phyloP scores from a whole-genome alignment of 148 eudicot genomes.

The Spergularia bocconei region DNA sequence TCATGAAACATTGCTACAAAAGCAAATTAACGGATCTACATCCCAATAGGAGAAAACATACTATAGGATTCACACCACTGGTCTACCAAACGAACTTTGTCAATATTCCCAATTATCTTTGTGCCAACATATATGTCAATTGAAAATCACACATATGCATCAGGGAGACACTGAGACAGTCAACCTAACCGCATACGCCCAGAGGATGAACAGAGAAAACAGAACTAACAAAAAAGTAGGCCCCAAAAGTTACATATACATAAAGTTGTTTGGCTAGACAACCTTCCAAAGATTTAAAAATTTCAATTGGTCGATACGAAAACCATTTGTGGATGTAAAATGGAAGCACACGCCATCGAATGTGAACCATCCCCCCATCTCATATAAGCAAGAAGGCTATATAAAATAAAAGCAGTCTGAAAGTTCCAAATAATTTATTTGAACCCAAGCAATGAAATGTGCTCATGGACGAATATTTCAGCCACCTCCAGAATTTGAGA shows the following conservation, averaged over 20 bases:
- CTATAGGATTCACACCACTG: background rate
- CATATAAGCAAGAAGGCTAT: background rate
- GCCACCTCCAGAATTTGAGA: background rate
- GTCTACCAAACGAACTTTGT: background rate
- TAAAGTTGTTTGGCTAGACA: background rate
- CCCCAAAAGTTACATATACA: background rate
- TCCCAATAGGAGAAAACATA: conserved; percentile 2
- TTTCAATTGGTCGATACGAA: background rate
- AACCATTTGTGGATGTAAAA: background rate
- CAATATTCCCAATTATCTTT: background rate
- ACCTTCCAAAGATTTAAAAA: background rate
- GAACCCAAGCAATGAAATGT: background rate
- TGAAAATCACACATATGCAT: background rate
- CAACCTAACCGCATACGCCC: background rate
- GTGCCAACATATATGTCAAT: background rate
- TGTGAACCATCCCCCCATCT: background rate
- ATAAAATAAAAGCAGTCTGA: background rate
- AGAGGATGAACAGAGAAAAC: background rate
- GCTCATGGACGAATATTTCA: background rate
- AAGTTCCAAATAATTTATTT: background rate
- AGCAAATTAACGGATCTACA: background rate
- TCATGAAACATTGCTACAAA: background rate
- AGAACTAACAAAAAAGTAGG: background rate
- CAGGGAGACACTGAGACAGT: background rate
- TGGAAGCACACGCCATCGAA: background rate